A percentile compares a stretch with the other conserved stretches of the same genome.
These are phyloP conservation scores for Jackrogersella minutella DNA, from an alignment of 495 filamentous ascomycete genomes.

Conservation along the genomic window DNA sequence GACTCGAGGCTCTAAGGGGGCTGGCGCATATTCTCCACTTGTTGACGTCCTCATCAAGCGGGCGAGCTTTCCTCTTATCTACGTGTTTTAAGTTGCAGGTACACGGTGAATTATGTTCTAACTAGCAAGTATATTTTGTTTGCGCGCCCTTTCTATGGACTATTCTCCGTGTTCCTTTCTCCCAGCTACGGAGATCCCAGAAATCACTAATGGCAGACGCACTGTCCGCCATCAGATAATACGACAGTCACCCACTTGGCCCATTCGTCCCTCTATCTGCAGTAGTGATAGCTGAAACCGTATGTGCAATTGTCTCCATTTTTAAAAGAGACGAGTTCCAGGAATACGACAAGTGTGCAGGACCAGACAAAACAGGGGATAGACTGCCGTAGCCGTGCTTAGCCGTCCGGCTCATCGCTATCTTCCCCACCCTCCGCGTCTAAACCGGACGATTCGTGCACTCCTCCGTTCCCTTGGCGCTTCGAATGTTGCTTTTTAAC, in stretches of 20 bases:
- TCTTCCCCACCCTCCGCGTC: conserved; percentile 51
- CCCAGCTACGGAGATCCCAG: neutral
- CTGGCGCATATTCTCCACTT: too few species aligned
- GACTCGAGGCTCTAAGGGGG: too few species aligned
- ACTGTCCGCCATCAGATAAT: neutral
- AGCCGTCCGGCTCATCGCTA: conserved; percentile 56
- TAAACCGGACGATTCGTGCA: conserved; percentile 40
- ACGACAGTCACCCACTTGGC: conserved; percentile 43
- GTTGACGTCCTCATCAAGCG: too few species aligned
- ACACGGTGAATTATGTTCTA: neutral
- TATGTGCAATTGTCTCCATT: neutral
- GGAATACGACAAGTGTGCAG: conserved; percentile 44
- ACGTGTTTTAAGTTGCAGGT: neutral
- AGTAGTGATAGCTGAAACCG: neutral
- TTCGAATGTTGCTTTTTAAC: conserved; percentile 49
- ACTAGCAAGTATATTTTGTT: neutral
- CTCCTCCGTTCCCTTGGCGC: conserved; percentile 41
- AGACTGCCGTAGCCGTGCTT: conserved; percentile 55
- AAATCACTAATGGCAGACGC: neutral
- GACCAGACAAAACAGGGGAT: conserved; percentile 64
- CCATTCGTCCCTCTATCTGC: conserved; percentile 43
- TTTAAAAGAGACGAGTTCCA: conserved; percentile 13
- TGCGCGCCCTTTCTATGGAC: neutral
- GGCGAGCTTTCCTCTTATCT: too few species aligned
- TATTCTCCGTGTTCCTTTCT: neutral